Percentiles rank a stretch among this genome's conserved stretches.
Evolutionary conservation across 1,139 yeast species (phyloP).

Genomic region (Candida sp.): DNA sequence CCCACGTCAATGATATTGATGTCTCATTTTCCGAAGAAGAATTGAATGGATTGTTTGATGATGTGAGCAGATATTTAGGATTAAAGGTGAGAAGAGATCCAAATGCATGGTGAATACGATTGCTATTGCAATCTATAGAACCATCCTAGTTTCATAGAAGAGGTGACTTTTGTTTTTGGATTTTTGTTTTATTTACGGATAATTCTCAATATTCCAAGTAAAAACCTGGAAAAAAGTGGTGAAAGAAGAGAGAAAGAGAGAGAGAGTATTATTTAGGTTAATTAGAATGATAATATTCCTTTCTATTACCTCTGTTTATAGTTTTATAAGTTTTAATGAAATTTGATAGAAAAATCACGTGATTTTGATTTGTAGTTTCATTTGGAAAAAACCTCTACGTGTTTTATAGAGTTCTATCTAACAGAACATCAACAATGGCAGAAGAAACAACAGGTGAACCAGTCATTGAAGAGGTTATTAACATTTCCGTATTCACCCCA

Average conservation of each 20-base stretch:
- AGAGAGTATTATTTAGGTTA: too few relatives aligned
- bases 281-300: too few relatives aligned
- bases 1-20: conserved; percentile 5
- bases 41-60: conserved; percentile 52
- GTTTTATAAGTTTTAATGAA: too few relatives aligned
- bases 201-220: too few relatives aligned
- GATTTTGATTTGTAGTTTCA: background rate
- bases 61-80: conserved; percentile 69
- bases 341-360: too few relatives aligned
- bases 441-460: conserved; percentile 2
- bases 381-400: conserved; percentile 5
- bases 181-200: too few relatives aligned
- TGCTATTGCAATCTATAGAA: too few relatives aligned
- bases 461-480: conserved; percentile 30
- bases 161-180: too few relatives aligned
- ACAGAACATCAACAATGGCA: background rate
- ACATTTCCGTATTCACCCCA: conserved; percentile 84
- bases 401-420: conserved; percentile 3
- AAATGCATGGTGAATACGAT: conserved; percentile 43
- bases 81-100: conserved; percentile 49
- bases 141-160: too few relatives aligned
- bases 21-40: conserved; percentile 20
- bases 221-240: too few relatives aligned
- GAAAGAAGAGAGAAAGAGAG: too few relatives aligned
- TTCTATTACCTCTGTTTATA: too few relatives aligned